phyloP scores from a whole-genome alignment of 192 early-diverging fungal species.

The Gamsiella multidivaricata region DNA sequence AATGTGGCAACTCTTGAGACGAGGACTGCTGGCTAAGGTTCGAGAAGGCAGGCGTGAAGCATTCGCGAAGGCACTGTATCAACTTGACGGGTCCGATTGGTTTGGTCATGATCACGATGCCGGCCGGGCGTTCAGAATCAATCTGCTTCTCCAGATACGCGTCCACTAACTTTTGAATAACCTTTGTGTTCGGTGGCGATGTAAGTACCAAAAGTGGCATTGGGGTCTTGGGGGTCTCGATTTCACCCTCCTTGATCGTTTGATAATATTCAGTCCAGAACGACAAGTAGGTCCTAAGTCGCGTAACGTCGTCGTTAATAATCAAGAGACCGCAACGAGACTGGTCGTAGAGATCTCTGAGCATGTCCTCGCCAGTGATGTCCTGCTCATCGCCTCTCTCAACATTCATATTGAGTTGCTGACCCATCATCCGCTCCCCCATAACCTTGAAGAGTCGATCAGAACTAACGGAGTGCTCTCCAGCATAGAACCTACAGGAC shows the following conservation, averaged over 20 bases:
- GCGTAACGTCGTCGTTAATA: slow-evolving; percentile 37
- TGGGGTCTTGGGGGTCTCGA: slow-evolving; percentile 6
- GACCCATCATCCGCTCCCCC: slow-evolving; percentile 46
- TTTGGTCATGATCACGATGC: slow-evolving; percentile 41
- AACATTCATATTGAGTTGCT: slow-evolving; percentile 42
- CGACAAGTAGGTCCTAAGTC: slow-evolving; percentile 28
- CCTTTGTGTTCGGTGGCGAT: slow-evolving; percentile 20
- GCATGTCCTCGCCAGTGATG: slow-evolving; percentile 25
- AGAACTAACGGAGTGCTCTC: slow-evolving; percentile 28
- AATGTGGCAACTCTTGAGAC: slow-evolving; percentile 34
- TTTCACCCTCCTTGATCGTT: not conserved
- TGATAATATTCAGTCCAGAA: slow-evolving; percentile 29
- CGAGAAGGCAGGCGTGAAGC: slow-evolving; percentile 45
- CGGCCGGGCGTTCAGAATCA: slow-evolving; percentile 31
- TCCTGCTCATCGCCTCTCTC: slow-evolving; percentile 36
- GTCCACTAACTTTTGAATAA: slow-evolving; percentile 23
- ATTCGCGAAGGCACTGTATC: slow-evolving; percentile 45
- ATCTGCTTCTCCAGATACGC: slow-evolving; percentile 37
- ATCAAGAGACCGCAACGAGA: slow-evolving; percentile 37
- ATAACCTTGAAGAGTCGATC: slow-evolving; percentile 42
- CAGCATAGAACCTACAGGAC: slow-evolving; percentile 38
- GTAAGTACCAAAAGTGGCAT: slow-evolving; percentile 36
- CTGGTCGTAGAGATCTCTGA: slow-evolving; percentile 20
- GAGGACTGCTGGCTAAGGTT: slow-evolving; percentile 22
- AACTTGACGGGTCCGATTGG: slow-evolving; percentile 47